A percentile compares a stretch with the other conserved stretches of the same genome.
Evolutionary conservation across 1,284 basidiomycete species (phyloP).

Genomic region (Meira nashicola): DNA sequence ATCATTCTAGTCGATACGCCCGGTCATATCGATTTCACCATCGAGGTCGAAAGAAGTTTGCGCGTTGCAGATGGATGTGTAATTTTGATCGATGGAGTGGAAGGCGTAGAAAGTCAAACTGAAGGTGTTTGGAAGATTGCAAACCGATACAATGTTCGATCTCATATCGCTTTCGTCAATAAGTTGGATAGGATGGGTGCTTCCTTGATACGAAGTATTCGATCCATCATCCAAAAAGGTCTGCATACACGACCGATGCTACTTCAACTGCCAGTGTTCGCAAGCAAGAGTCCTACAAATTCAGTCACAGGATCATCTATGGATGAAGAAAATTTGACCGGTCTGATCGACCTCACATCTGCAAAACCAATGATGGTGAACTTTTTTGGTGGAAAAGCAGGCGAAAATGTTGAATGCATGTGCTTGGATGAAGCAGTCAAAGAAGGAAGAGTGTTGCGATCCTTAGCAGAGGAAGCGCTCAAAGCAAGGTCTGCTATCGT

Average conservation of each 20-base stretch:
- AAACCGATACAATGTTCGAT: slow-evolving; percentile 68
- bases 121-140: slow-evolving; percentile 81
- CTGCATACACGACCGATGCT: slow-evolving; percentile 70
- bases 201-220: slow-evolving; percentile 66
- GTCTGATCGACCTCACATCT: slow-evolving; percentile 40
- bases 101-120: slow-evolving; percentile 84
- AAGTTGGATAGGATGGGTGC: slow-evolving; percentile 81
- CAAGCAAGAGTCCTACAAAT: slow-evolving; percentile 58
- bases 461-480: slow-evolving; percentile 64
- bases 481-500: slow-evolving; percentile 67
- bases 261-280: slow-evolving; percentile 66
- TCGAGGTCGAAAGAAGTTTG: slow-evolving; percentile 88
- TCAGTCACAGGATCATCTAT: slow-evolving; percentile 63
- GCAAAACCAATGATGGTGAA: slow-evolving; percentile 21
- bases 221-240: slow-evolving; percentile 64
- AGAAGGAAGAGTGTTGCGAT: neutral
- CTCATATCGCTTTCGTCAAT: slow-evolving; percentile 76
- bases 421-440: slow-evolving; percentile 15
- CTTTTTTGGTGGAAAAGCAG: slow-evolving; percentile 36
- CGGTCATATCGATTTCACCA: slow-evolving; percentile 86
- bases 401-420: slow-evolving; percentile 23
- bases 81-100: slow-evolving; percentile 79
- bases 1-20: slow-evolving; percentile 87
- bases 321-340: slow-evolving; percentile 66
- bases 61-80: slow-evolving; percentile 83